phyloP scores from a whole-genome alignment of 106 monocot species.

The Iris macrosiphon region DNA sequence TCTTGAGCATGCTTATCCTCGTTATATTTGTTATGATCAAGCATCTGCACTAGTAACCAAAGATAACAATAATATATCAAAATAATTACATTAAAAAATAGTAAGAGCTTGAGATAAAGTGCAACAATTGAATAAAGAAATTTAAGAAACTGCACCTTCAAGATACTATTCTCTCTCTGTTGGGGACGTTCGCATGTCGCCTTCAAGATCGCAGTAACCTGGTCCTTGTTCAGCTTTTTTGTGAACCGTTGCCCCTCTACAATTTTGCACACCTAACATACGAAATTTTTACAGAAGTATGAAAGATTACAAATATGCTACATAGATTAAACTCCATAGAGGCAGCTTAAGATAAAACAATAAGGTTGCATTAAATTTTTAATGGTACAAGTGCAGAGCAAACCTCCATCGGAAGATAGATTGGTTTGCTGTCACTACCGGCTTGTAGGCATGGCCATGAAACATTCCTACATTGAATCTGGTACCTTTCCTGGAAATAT shows the following conservation, averaged over 20 bases:
- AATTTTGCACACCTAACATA: conserved; percentile 32
- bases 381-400: not conserved
- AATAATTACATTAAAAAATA: not conserved
- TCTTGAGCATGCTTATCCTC: conserved; percentile 32
- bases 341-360: not conserved
- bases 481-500: conserved; percentile 31
- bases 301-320: not conserved
- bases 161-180: conserved; percentile 14
- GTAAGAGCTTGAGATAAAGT: not conserved
- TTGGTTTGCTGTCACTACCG: conserved; percentile 33
- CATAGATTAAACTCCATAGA: not conserved
- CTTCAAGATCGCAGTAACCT: conserved; percentile 27
- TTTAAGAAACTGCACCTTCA: conserved; percentile 8
- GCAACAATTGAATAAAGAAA: not conserved
- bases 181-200: conserved; percentile 25
- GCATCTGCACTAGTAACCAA: conserved; percentile 33
- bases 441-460: conserved; percentile 27
- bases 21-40: conserved; percentile 26
- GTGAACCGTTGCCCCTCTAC: conserved; percentile 39
- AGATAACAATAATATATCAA: not conserved
- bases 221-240: conserved; percentile 32
- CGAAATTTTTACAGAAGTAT: not conserved
- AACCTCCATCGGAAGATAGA: conserved; percentile 52
- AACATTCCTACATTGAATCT: not conserved
- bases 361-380: too few species aligned